Evolutionary conservation across 192 early-diverging fungal genomes (phyloP).

Genomic region (Podila minutissima): DNA sequence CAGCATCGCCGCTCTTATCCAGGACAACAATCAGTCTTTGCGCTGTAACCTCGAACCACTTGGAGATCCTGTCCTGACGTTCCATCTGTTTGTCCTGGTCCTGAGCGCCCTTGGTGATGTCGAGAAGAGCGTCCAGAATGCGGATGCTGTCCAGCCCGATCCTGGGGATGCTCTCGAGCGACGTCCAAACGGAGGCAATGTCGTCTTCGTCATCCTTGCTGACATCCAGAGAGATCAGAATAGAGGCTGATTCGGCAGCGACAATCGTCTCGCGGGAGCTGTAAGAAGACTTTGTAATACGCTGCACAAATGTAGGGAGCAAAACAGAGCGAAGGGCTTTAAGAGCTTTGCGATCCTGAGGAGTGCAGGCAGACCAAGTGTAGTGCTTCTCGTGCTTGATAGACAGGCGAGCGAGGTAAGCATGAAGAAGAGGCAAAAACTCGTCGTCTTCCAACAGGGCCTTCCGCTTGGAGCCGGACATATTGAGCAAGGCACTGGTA

Average conservation of each 20-base stretch:
- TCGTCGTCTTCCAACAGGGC: conserved; percentile 7
- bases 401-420: conserved; percentile 27
- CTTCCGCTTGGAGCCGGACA: conserved; percentile 2
- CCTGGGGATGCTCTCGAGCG: conserved; percentile 29
- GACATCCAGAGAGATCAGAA: conserved; percentile 27
- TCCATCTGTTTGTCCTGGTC: conserved; percentile 11
- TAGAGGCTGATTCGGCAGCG: conserved; percentile 18
- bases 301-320: conserved; percentile 17
- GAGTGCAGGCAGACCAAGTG: conserved; percentile 28
- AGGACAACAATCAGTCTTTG: conserved; percentile 23
- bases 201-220: conserved; percentile 12
- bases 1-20: conserved; percentile 34
- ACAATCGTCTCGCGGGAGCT: conserved; percentile 10
- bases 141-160: conserved; percentile 30
- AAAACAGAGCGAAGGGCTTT: conserved; percentile 11
- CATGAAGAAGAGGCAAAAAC: conserved; percentile 26
- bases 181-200: conserved; percentile 13
- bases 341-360: conserved; percentile 33
- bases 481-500: background rate
- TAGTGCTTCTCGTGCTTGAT: background rate
- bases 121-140: conserved; percentile 21
- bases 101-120: conserved; percentile 8
- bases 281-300: conserved; percentile 7
- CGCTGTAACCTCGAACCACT: conserved; percentile 38
- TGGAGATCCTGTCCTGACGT: conserved; percentile 24